Evolutionary conservation across 140 eudicot species (phyloP).

Genomic region (Bidens hawaiensis): DNA sequence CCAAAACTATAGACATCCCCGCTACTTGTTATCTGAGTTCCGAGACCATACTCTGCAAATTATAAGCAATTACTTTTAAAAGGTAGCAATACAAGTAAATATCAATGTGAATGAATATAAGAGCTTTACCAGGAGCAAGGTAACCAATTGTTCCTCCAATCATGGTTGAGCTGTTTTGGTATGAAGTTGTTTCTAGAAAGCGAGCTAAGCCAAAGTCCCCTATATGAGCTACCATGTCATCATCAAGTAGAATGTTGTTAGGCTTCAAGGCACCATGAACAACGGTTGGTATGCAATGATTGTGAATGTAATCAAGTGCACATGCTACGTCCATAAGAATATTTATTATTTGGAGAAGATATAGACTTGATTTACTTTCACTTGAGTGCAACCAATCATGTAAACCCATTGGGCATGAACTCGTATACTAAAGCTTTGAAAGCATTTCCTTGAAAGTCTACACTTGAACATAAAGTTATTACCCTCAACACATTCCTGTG

Average conservation of each 20-base stretch:
- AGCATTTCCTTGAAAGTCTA: constrained; percentile 35
- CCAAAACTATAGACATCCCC: constrained; percentile 28
- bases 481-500: constrained; percentile 9
- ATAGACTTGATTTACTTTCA: background rate
- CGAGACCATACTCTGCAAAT: constrained; percentile 32
- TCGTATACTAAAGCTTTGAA: constrained; percentile 43
- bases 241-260: constrained; percentile 28
- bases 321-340: background rate
- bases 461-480: constrained; percentile 28
- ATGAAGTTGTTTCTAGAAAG: background rate
- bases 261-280: constrained; percentile 34
- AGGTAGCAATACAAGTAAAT: background rate
- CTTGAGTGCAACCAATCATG: constrained; percentile 24
- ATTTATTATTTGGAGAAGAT: background rate
- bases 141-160: constrained; percentile 34
- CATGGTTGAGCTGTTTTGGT: constrained; percentile 16
- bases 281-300: constrained; percentile 3
- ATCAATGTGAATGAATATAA: too few species aligned
- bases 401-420: constrained; percentile 28
- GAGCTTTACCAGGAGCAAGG: constrained; percentile 9
- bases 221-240: constrained; percentile 21
- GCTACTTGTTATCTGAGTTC: constrained; percentile 11
- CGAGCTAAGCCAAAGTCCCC: constrained; percentile 39
- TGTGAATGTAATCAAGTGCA: constrained; percentile 29
- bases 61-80: background rate